Evolutionary conservation across 2,329 filamentous ascomycete species (phyloP).

Genomic region (Penicillium verrucosum): DNA sequence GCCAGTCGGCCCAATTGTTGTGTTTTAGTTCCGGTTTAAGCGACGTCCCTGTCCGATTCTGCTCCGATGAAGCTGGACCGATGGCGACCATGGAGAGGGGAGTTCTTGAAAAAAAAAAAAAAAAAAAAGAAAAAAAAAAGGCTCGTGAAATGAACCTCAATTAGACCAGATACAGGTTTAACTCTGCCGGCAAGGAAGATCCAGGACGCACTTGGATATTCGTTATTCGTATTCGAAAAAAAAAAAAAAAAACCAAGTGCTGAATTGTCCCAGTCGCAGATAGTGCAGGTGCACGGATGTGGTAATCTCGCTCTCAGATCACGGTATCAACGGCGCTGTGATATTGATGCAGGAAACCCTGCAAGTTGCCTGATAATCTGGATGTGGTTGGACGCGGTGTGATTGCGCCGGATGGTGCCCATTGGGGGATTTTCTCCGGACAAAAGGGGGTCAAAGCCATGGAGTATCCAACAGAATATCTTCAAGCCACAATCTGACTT

Average conservation of each 20-base stretch:
- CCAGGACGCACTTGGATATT: not conserved
- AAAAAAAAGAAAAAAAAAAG: not conserved
- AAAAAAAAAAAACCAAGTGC: not conserved
- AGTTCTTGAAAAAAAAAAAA: not conserved
- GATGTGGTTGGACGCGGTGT: slow-evolving; percentile 10
- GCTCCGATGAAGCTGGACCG: not conserved
- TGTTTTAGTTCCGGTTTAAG: not conserved
- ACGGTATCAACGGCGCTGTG: slow-evolving; percentile 3
- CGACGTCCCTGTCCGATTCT: not conserved
- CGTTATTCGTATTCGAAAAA: slow-evolving; percentile 2
- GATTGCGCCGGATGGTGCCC: slow-evolving; percentile 12
- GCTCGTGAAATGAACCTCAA: not conserved
- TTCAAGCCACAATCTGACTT: slow-evolving; percentile 4
- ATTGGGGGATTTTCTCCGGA: slow-evolving; percentile 19
- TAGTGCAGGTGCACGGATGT: slow-evolving; percentile 3
- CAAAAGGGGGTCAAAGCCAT: slow-evolving; percentile 14
- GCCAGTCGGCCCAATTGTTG: not conserved
- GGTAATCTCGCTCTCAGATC: not conserved
- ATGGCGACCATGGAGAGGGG: not conserved
- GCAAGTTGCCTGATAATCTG: slow-evolving; percentile 11
- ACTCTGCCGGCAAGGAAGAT: not conserved
- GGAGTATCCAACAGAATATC: not conserved
- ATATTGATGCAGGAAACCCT: slow-evolving; percentile 13
- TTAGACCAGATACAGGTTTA: not conserved
- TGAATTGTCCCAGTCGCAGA: not conserved